These are phyloP conservation scores for Cytospora leucostoma DNA, from an alignment of 2,329 filamentous ascomycete species.

Conservation along the genomic window DNA sequence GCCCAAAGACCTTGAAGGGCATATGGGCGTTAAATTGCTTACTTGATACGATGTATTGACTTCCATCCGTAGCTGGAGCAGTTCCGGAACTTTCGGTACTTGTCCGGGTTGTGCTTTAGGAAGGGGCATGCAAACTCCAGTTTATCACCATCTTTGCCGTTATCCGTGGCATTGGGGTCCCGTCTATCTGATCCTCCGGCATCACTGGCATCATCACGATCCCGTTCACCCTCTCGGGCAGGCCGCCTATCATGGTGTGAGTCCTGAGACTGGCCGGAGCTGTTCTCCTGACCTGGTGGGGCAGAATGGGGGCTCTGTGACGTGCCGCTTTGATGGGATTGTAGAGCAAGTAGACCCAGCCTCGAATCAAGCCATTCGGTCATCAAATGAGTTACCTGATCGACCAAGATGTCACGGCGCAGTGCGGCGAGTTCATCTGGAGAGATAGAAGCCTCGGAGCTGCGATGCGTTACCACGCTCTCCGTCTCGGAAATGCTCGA, in stretches of 20 bases:
- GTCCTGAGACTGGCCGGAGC: no score
- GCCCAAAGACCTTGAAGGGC: no score
- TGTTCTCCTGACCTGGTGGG: no score
- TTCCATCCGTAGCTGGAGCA: slow-evolving; percentile 1
- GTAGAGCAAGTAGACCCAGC: neutral
- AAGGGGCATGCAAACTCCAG: neutral
- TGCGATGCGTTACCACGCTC: neutral
- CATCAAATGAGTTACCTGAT: neutral
- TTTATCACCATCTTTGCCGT: neutral
- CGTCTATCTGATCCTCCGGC: neutral
- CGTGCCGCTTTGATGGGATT: neutral
- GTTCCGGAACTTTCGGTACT: neutral
- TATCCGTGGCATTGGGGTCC: neutral
- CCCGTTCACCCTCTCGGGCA: neutral
- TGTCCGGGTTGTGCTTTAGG: neutral
- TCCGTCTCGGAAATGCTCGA: neutral
- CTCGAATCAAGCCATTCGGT: neutral
- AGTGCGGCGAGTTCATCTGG: neutral
- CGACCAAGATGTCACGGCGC: neutral
- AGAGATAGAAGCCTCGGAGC: neutral
- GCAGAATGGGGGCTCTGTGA: neutral
- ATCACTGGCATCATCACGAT: neutral
- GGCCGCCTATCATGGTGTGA: neutral
- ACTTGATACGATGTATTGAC: neutral
- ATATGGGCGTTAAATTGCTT: no score